These are phyloP conservation scores for Magnaporthiopsis poae DNA, from an alignment of 2,329 filamentous ascomycete species.

Conservation along the genomic window DNA sequence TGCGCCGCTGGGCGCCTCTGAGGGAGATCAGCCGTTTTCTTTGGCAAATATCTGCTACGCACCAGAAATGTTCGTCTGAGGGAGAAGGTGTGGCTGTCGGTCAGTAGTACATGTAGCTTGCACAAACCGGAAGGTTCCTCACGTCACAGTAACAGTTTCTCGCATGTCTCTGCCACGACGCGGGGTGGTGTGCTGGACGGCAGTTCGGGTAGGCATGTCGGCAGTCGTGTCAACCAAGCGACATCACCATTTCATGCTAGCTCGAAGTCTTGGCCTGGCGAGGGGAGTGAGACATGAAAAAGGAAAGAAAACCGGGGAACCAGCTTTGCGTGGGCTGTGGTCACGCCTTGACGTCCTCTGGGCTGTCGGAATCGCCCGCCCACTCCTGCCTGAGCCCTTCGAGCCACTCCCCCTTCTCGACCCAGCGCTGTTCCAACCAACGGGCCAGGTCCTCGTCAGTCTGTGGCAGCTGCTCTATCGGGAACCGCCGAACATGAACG, in stretches of 20 bases:
- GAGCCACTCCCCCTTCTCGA: slow-evolving; percentile 43
- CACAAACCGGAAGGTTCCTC: not conserved
- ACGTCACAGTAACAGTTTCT: not conserved
- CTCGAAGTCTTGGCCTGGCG: not conserved
- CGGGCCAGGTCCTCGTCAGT: slow-evolving; percentile 38
- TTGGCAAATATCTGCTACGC: not conserved
- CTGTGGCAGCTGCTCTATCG: slow-evolving; percentile 36
- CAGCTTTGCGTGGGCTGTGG: slow-evolving; percentile 9
- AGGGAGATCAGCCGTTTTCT: not conserved
- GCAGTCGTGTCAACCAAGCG: not conserved
- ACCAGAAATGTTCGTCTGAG: not conserved
- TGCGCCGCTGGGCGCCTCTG: not conserved
- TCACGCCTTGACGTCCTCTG: slow-evolving; percentile 5
- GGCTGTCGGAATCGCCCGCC: slow-evolving; percentile 16
- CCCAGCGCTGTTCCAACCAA: slow-evolving; percentile 44
- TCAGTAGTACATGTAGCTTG: not conserved
- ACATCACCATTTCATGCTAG: not conserved
- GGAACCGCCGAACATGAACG: slow-evolving; percentile 38
- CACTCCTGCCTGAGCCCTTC: slow-evolving; percentile 34
- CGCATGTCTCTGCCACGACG: not conserved
- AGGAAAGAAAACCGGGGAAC: slow-evolving; percentile 5
- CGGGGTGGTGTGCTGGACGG: not conserved
- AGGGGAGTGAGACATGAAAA: not conserved
- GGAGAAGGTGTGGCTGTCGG: not conserved
- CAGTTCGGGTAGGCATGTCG: not conserved